A percentile compares a stretch with the other conserved stretches of the same genome.
Evolutionary conservation across 495 filamentous ascomycete genomes (phyloP).

Genomic region (Talaromyces stipitatus): DNA sequence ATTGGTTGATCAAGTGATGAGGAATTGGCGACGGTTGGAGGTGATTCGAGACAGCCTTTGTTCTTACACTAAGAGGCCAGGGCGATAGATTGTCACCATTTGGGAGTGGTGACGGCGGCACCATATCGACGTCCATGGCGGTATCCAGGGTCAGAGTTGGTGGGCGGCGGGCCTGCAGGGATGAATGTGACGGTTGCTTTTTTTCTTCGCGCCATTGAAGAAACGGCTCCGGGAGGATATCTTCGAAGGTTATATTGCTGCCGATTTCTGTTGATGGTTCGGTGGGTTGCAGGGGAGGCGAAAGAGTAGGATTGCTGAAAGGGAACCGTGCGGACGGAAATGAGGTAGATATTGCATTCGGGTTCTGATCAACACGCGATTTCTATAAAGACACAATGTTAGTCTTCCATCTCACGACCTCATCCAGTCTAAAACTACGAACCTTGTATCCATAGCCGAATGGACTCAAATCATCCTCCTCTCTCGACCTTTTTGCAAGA

Average conservation of each 20-base stretch:
- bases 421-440: neutral
- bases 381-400: neutral
- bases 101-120: constrained; percentile 26
- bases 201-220: constrained; percentile 5
- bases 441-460: constrained; percentile 20
- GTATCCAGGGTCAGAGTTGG: constrained; percentile 10
- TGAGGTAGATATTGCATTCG: neutral
- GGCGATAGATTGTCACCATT: constrained; percentile 24
- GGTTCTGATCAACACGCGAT: neutral
- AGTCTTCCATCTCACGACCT: neutral
- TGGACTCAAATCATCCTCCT: constrained; percentile 11
- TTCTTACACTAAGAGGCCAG: constrained; percentile 17
- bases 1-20: constrained; percentile 23
- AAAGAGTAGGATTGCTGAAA: neutral
- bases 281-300: neutral
- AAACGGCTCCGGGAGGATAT: neutral
- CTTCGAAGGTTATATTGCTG: neutral
- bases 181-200: neutral
- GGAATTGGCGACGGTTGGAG: constrained; percentile 48
- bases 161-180: constrained; percentile 5
- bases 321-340: neutral
- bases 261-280: neutral
- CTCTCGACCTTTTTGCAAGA: constrained; percentile 16
- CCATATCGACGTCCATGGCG: constrained; percentile 43
- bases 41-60: constrained; percentile 19